Evolutionary conservation across 441 rosid species (phyloP), one percentile per base, ranked within the genome.

Genomic region (Eruca vesicaria): DNA sequence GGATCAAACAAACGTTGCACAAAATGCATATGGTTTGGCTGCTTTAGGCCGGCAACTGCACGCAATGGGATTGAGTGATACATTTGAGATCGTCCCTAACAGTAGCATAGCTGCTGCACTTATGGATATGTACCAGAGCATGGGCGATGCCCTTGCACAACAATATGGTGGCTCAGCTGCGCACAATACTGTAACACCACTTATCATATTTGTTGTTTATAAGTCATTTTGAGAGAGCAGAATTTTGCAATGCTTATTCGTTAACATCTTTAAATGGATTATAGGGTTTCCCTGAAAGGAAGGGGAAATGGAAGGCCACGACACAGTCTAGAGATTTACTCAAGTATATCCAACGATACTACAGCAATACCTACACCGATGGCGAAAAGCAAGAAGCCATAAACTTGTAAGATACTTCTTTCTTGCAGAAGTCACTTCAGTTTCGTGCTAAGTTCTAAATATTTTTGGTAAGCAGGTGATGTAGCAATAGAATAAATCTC

Each of bases 161-260:
- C 99, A 96, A 75, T 96, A 96, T 75, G 98, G 99, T 59, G 99
- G 99, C 74, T 94, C 98, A 79, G 98, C 97, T 74, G 99, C 99
- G 77, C 98, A 96, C 75, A 96, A 94, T 76, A 96, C 88, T 67
- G 99, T 94, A 64, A 68, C 63, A 36, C 78, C 57, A 58, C 59
- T 67, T 52, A 6, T 70, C 15, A 48, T 69, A 12, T 45, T 62
- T 48, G 48, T 53, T 16, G 66, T 52, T 66, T 73, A 72, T 8
- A 18, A 12, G 2, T 55, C 36, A 31, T 68, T 63, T 45, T 16
- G 41, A 38, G 61, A 61, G 12, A 53, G 33, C 38, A 36, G 60
- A 5, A 36, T 57, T 23, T 20, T 57, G 15, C 70, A n/a, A 63
- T 38, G 11, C 55, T 55, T 59, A 57, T 60, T 23, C 10, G 4